Percentiles rank a stretch among this genome's conserved stretches.
Evolutionary conservation across 805 yeast genomes (phyloP).

Genomic region (Scheffersomyces amazonensis): DNA sequence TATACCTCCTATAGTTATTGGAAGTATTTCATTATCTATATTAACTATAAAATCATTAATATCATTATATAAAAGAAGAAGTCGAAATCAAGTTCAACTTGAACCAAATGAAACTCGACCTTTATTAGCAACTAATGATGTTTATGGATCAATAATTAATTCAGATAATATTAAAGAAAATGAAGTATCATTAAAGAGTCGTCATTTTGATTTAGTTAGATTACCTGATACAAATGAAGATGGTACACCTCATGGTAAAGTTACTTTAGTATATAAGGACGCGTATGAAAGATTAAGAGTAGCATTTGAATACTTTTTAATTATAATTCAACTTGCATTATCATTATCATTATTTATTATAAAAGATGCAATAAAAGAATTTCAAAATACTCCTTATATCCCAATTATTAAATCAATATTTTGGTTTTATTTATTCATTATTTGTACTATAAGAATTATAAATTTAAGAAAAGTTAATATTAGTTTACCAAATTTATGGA

Average conservation of each 20-base stretch:
- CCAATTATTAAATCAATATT: slow-evolving; percentile 28
- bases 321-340: slow-evolving; percentile 38
- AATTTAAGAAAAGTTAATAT: slow-evolving; percentile 26
- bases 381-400: slow-evolving; percentile 19
- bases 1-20: slow-evolving; percentile 26
- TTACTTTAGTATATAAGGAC: slow-evolving; percentile 47
- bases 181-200: slow-evolving; percentile 39
- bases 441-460: slow-evolving; percentile 38
- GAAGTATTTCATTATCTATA: slow-evolving; percentile 25
- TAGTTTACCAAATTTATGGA: slow-evolving; percentile 60
- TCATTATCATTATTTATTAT: slow-evolving; percentile 32
- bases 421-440: slow-evolving; percentile 43
- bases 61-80: slow-evolving; percentile 8
- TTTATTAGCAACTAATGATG: slow-evolving; percentile 27
- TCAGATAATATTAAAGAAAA: slow-evolving; percentile 2
- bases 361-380: slow-evolving; percentile 29
- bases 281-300: slow-evolving; percentile 54
- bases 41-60: slow-evolving; percentile 17
- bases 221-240: slow-evolving; percentile 52
- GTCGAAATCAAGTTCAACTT: slow-evolving; percentile 8
- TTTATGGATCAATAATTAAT: slow-evolving; percentile 26
- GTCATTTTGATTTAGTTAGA: slow-evolving; percentile 64
- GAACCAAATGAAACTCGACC: slow-evolving; percentile 28
- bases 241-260: slow-evolving; percentile 60
- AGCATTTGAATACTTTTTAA: slow-evolving; percentile 45